Conservation (phyloP, 768 basidiomycete species). For the Leccinum imitatum region DNA sequence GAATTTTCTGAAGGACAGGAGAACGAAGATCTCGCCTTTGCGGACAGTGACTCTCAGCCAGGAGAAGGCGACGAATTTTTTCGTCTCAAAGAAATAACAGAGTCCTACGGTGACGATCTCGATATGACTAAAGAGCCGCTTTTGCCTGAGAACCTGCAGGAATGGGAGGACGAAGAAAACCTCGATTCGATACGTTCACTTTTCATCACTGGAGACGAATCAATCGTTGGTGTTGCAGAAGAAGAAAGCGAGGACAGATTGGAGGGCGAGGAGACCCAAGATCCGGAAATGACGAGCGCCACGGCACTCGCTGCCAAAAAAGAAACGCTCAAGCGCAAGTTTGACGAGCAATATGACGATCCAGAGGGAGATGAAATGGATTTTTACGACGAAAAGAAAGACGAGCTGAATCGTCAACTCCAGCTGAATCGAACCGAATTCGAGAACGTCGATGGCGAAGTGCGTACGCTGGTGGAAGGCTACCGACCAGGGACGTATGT, state of each 20-base stretch:
- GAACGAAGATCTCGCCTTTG: conserved; percentile 57
- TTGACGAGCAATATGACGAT: conserved; percentile 96
- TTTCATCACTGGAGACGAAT: conserved; percentile 80
- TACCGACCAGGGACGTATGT: conserved; percentile 90
- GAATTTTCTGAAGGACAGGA: conserved; percentile 38
- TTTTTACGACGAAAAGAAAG: conserved; percentile 91
- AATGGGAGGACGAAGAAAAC: conserved; percentile 84
- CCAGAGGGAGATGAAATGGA: conserved; percentile 75
- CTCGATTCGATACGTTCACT: conserved; percentile 83
- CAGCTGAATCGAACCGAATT: conserved; percentile 86
- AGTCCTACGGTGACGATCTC: conserved; percentile 46
- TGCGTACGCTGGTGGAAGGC: conserved; percentile 85
- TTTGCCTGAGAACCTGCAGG: conserved; percentile 50
- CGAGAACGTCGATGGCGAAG: conserved; percentile 68
- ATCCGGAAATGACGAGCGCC: conserved; percentile 39
- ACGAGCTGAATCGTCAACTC: conserved; percentile 83
- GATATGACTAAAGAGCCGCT: conserved; percentile 70
- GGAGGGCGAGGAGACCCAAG: conserved; percentile 35
- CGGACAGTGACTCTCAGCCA: conserved; percentile 79
- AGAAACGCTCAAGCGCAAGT: conserved; percentile 88
- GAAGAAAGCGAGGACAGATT: conserved; percentile 41
- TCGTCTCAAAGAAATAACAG: conserved; percentile 45
- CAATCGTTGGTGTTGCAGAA: conserved; percentile 35
- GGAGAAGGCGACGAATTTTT: conserved; percentile 70
- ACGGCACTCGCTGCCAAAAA: conserved; percentile 79